These are phyloP conservation scores for Parasitella parasitica DNA, from an alignment of 371 early-diverging fungal species.

Conservation along the genomic window DNA sequence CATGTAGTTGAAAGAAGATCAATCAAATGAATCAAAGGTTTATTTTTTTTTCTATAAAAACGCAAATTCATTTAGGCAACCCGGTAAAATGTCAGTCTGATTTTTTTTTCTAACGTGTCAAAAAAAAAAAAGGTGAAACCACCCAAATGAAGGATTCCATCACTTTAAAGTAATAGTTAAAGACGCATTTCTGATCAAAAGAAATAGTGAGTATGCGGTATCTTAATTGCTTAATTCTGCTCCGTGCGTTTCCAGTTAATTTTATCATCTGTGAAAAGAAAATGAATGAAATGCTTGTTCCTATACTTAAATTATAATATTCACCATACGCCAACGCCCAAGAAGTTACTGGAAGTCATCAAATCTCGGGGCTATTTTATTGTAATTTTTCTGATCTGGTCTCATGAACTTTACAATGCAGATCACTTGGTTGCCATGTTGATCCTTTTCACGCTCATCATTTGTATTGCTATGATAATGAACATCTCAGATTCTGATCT, in stretches of 20 bases:
- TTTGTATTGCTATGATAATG: background rate
- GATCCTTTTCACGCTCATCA: background rate
- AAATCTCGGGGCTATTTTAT: background rate
- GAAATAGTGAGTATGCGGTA: background rate
- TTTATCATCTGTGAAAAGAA: background rate
- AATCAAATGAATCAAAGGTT: background rate
- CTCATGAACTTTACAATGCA: background rate
- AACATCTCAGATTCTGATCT: no score
- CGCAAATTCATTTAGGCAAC: background rate
- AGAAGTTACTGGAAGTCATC: background rate
- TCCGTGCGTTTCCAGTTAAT: conserved; percentile 12
- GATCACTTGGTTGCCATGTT: background rate
- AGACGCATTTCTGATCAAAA: background rate
- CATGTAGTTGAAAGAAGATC: background rate
- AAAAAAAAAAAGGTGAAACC: background rate
- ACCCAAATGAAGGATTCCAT: background rate
- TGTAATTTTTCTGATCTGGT: background rate
- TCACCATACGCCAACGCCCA: no score
- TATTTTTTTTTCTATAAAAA: background rate
- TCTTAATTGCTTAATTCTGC: conserved; percentile 14
- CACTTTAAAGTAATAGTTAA: background rate
- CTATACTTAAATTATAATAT: no score
- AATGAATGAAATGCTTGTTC: background rate
- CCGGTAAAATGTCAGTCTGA: background rate
- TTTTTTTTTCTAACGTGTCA: background rate